Evolutionary conservation across 1,139 yeast genomes (phyloP), one percentile per base, ranked within the genome.

Genomic region (Protomyces arabidopsidicola): DNA sequence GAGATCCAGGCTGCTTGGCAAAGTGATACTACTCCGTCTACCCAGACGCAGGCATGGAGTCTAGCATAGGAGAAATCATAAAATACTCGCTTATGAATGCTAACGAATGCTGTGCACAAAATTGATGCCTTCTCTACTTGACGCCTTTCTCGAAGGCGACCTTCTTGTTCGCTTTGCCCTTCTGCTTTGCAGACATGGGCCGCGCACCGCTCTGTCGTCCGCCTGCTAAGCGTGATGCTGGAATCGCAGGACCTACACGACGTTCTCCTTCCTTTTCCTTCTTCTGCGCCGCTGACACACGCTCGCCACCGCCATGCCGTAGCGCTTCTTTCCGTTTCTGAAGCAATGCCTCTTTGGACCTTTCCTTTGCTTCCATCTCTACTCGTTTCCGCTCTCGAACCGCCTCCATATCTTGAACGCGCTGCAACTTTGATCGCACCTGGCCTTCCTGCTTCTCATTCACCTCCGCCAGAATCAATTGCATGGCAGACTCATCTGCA

Each of bases 1-100:
- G 95, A 88, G 72, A 82, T 89, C 70, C 87, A 84, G 70, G 74
- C 84, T 20, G 63, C 54, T n/a, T 65, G 63, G 60, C 76, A 45
- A 78, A 79, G 12, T 16, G 12, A n/a, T 10, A 18, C 12, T 6
- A 38, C n/a, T 38, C n/a, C 42, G 6, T n/a, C 8, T 10, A 42
- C 48, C 9, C 20, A 42, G 20, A 16, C 48, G 12, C 48, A 42
- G 24, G 48, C 48, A 18, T 42, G 48, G 48, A n/a, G 22, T 12
- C 18, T 42, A 18, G 16, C 48, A 42, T 42, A 42, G 48, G 9
- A 10, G 5, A 18, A 16, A 18, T 16, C 16, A 18, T 14, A 38
- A 38, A 38, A 38, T 10, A 1, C 42, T 16, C 31, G 31, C 31
- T 27, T 8, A 27, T 27, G 31, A 27, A 27, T n/a, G 42, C 42